Conservation (phyloP, 805 yeast species). For the Zygosaccharomyces bailii region DNA sequence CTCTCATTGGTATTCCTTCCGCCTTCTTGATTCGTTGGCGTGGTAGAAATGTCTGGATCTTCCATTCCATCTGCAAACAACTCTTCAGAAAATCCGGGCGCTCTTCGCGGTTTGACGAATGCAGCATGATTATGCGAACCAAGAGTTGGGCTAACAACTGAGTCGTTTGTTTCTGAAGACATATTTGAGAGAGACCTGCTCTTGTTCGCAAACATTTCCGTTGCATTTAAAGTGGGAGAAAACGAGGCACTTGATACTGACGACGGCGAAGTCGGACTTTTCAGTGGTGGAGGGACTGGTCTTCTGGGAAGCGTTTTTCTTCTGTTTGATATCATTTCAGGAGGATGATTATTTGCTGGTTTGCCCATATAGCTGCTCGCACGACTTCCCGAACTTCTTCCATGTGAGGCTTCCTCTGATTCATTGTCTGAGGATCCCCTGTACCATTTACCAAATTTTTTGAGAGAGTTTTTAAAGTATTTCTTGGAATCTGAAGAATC, state of each 20-base stretch:
- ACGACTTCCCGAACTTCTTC: not conserved
- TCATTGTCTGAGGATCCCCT: constrained; percentile 26
- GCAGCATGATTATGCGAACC: constrained; percentile 11
- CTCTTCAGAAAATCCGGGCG: constrained; percentile 11
- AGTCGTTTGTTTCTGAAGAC: constrained; percentile 14
- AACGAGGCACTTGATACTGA: constrained; percentile 4
- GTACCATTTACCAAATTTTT: constrained; percentile 69
- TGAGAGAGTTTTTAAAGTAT: constrained; percentile 45
- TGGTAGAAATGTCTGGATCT: not conserved
- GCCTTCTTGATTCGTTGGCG: not conserved
- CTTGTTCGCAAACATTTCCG: constrained; percentile 33
- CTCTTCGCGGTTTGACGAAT: constrained; percentile 11
- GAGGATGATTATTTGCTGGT: constrained; percentile 9
- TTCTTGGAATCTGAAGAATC: constrained; percentile 36
- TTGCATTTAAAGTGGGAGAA: constrained; percentile 18
- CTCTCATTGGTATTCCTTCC: not conserved
- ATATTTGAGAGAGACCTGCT: constrained; percentile 20
- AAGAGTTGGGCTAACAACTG: constrained; percentile 4
- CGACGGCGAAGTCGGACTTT: constrained; percentile 8
- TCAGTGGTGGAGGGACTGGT: constrained; percentile 9
- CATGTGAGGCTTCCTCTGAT: constrained; percentile 1
- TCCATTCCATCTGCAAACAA: constrained; percentile 8
- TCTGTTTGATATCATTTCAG: constrained; percentile 34
- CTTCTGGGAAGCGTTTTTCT: constrained; percentile 29
- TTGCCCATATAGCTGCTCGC: not conserved